Percentiles rank a stretch among this genome's conserved stretches.
Conservation (phyloP, 768 basidiomycete species). For the Trametes cubensis region DNA sequence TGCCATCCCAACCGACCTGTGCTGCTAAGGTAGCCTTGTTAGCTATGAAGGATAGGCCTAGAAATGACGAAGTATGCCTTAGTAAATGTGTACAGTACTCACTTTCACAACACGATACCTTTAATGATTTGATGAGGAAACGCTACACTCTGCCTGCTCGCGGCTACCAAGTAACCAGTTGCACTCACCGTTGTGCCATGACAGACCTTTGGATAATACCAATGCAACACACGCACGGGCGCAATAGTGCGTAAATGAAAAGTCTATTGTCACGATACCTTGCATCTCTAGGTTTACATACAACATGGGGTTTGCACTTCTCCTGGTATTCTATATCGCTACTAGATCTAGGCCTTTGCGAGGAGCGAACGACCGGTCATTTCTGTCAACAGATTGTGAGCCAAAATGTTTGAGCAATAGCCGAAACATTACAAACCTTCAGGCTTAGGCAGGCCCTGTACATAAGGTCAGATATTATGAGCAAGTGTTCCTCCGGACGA, state of each 20-base stretch:
- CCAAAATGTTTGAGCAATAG: not conserved
- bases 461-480: not conserved
- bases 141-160: too few relatives aligned
- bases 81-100: too few relatives aligned
- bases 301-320: slow-evolving; percentile 12
- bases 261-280: slow-evolving; percentile 2
- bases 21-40: too few relatives aligned
- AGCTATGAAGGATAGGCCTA: too few relatives aligned
- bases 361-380: slow-evolving; percentile 37
- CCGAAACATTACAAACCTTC: slow-evolving; percentile 49
- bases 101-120: too few relatives aligned
- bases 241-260: not conserved
- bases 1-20: too few relatives aligned
- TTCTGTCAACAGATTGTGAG: slow-evolving; percentile 25
- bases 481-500: not conserved
- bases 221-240: too few relatives aligned
- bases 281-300: slow-evolving; percentile 12
- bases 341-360: slow-evolving; percentile 23
- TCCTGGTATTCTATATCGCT: slow-evolving; percentile 10
- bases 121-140: too few relatives aligned
- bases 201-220: too few relatives aligned
- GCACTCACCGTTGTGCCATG: too few relatives aligned
- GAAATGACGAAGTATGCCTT: too few relatives aligned
- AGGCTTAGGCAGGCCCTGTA: slow-evolving; percentile 64
- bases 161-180: too few relatives aligned